These are phyloP conservation scores for Fusarium sp. DNA, from an alignment of 2,329 filamentous ascomycete genomes.

Conservation along the genomic window DNA sequence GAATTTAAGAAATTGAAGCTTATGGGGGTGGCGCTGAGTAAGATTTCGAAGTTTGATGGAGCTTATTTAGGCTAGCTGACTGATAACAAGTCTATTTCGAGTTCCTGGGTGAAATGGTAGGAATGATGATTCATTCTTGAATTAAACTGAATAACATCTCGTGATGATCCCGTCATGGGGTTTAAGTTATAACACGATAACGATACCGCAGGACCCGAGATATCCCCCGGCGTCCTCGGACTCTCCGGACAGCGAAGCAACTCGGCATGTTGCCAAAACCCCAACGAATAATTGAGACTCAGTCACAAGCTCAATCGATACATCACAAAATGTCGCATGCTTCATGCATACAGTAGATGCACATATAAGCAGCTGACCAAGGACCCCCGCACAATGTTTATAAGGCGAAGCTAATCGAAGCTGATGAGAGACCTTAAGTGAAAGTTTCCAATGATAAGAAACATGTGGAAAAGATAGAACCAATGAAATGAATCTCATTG, in stretches of 20 bases:
- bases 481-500: neutral
- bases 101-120: neutral
- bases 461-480: neutral
- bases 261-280: slow-evolving; percentile 7
- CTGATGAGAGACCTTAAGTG: neutral
- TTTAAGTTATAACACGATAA: neutral
- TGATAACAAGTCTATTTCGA: neutral
- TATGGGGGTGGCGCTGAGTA: neutral
- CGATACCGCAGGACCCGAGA: neutral
- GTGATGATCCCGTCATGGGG: neutral
- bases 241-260: neutral
- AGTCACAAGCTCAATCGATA: slow-evolving; percentile 2
- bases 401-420: slow-evolving; percentile 14
- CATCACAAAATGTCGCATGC: neutral
- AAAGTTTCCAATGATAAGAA: neutral
- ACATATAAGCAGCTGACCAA: slow-evolving; percentile 27
- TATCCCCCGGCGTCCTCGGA: slow-evolving; percentile 8
- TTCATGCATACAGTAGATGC: neutral
- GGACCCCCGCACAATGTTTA: slow-evolving; percentile 7
- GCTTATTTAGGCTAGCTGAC: neutral
- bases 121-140: neutral
- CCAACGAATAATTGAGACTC: neutral
- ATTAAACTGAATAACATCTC: neutral
- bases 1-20: slow-evolving; percentile 4
- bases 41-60: neutral